Percentiles rank a stretch among this genome's conserved stretches.
Evolutionary conservation across 148 eudicot species (phyloP).

Genomic region (Simmondsia chinensis): DNA sequence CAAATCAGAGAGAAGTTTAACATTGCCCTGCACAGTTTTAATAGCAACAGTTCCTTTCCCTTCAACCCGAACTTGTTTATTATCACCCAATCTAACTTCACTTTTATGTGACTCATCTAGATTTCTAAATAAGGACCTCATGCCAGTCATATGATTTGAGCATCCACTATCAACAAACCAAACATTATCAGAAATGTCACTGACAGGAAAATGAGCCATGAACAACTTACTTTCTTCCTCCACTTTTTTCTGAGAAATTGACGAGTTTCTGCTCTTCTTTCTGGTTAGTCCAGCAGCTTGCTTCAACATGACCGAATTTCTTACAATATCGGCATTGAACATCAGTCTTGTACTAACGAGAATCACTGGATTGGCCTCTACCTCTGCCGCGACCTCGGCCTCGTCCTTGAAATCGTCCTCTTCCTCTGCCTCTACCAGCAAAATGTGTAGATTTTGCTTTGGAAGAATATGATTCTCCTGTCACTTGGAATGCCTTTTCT

Average conservation of each 20-base stretch:
- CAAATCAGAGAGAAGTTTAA: conserved; percentile 4
- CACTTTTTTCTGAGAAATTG: not conserved
- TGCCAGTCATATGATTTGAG: conserved; percentile 18
- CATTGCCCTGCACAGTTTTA: not conserved
- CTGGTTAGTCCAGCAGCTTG: not conserved
- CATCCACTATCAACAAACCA: conserved; percentile 25
- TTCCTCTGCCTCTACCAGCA: not conserved
- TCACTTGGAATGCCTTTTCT: not conserved
- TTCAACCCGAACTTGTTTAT: conserved; percentile 3
- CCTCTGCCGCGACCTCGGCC: not conserved
- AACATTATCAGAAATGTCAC: not conserved
- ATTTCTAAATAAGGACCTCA: not conserved
- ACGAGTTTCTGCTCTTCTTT: not conserved
- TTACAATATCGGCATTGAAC: not conserved
- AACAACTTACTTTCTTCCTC: conserved; percentile 2
- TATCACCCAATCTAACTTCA: conserved; percentile 5
- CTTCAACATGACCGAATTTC: not conserved
- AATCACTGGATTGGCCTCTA: too few species aligned
- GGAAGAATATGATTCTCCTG: not conserved
- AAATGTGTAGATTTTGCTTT: not conserved
- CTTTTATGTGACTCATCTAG: not conserved
- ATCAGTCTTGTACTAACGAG: not conserved
- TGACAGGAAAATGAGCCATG: not conserved
- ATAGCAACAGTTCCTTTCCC: conserved; percentile 11
- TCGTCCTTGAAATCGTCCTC: not conserved